Base-by-base conservation (phyloP, 2,329 filamentous ascomycete species). In the Neofusicoccum sp. region DNA sequence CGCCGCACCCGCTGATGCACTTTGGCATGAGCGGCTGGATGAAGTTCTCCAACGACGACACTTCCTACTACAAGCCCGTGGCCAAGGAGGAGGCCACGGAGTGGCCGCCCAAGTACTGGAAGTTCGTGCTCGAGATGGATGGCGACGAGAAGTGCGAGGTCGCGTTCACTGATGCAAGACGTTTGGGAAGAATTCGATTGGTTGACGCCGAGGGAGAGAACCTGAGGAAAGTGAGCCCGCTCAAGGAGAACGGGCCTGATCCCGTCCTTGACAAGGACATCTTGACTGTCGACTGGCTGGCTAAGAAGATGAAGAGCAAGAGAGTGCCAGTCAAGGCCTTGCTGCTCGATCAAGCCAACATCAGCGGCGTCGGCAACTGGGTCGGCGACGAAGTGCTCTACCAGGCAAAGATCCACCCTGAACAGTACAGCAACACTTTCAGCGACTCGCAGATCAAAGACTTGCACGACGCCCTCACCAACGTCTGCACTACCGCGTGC, bases 311-410 rank as follows among this genome's bases (percentile, higher is more conserved):
- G 80, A 81, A 78, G 56, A 86, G 84, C 63, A 93, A 94, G 61
- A 91, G 87, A 70, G 91, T 97, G 0, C 93, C 94, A 0, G 85
- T 98, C 67, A 98, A 98, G 75, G 91, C 93, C 0, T 81, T 97
- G 22, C 80, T 99, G 11, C 83, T 98, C 3, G 92, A 98, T 73
- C 95, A 99, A 76, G 84, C 87, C 16, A 90, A 90, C 73, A 90
- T 98, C 65, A 95, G 91, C 71, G 95, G 95, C 6, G 91, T 99
- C 66, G 95, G 95, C 0, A 98, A 98, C 73, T 99, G 94, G 94
- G 94, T 99, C 61, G 93, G 85, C 0, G 95, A 99, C 73, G 95
- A 99, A 75, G 89, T 97, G 6, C 81, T 99, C 58, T 99, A 93
- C 71, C 89, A 98, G 69, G 90, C 95, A 4, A 87, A 85, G 56